Evolutionary conservation across 257 asterid species (phyloP), one percentile per base, ranked within the genome.

Genomic region (Solanum virginianum): DNA sequence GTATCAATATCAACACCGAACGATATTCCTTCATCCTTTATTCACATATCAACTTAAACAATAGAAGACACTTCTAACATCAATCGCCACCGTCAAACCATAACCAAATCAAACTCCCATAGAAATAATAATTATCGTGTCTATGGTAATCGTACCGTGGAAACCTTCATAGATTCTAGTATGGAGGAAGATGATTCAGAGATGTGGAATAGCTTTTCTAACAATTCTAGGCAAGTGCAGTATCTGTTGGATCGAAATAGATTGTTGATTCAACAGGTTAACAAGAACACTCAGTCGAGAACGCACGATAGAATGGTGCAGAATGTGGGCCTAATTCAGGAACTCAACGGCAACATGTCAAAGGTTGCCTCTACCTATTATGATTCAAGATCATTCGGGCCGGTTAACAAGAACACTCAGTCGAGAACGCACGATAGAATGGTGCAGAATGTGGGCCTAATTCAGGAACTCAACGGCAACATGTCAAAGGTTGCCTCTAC

Each of bases 231-330:
- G 17, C 89, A 89, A 82, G 97, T 94, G 36, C 97, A 93, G 75
- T 87, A 94, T 63, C 92, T 94, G 83, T 89, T 94, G 84, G 95
- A 94, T 84, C 95, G 91, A 87, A 94, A 94, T 83, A 90, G 98
- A 32, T 82, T 75, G 22, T 90, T 93, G 86, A 94, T 93, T 66
- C 74, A 15, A 91, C 94, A 94, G 68, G 98, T 94, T 82, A 93
- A 94, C 80, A 91, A 94, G 87, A 94, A 93, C 24, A 97, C 93
- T 90, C 96, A 89, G 81, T 94, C 97, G 14, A 93, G 88, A 82
- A 56, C 87, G 45, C 93, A 89, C 77, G 94, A 91, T 14, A 93
- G 92, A 24, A 63, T 94, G 91, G 94, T 90, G 68, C 86, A 90
- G 29, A 94, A 94, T 91, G 98, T 93, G 18, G 87, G 90, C 4